Base-by-base conservation (phyloP, 2,329 filamentous ascomycete genomes). In the Xylaria sp. region DNA sequence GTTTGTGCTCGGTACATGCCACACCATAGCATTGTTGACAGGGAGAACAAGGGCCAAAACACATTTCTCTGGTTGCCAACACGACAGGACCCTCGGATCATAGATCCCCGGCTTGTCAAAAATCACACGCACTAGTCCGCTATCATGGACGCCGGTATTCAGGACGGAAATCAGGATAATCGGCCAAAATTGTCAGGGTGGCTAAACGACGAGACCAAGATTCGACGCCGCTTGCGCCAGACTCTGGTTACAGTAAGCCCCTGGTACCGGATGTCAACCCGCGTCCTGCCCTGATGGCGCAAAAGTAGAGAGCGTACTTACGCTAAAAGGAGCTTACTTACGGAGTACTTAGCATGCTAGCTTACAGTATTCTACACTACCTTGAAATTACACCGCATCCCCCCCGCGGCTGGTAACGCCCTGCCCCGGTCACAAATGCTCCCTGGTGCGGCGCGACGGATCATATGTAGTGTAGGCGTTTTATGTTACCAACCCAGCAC, bases 221-320 rank as follows among this genome's bases (percentile, higher is more conserved):
- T 62, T 61, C 37, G 25, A 43, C 40, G 29, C 27, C 27, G 44
- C 51, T 35, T 43, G 25, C 43, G 17, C 41, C 15, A 31, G 46
- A 23, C 29, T 29, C 35, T 49, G 38, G 47, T 58, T 60, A 63
- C 43, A 65, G 63, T 63, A 63, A 62, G 60, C 55, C 55, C 59
- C 55, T 65, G 60, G n/a, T 54, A 29, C 44, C 62, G 62, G 62
- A 60, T 59, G 33, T 19, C 21, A 37, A 57, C 46, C 62, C 54
- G 54, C 44, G 37, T 52, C 35, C 51, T 55, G 40, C 11, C 55
- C 33, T 10, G 31, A 13, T 25, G 27, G 13, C n/a, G 19, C 40
- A 23, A 48, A 37, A 37, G 54, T 56, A 33, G 19, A 35, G 19
- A 37, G 33, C n/a, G 19, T 38, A 5, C n/a, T n/a, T 51, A 21